Evolutionary conservation across 78 protist genomes (phyloP).

Genomic region (Dictyostelium firmibasis): DNA sequence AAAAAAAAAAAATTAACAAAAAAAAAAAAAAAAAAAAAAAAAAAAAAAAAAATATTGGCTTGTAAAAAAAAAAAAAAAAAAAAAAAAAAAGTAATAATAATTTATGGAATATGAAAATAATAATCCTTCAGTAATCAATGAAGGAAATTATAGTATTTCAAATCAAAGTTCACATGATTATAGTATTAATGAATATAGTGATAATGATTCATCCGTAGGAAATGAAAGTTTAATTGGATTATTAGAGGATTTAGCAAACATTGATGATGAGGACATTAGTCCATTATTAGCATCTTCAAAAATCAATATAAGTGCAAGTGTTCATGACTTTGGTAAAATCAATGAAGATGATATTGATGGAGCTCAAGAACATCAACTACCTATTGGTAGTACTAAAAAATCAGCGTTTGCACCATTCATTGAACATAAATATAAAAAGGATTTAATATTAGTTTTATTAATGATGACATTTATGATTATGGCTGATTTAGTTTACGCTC

Average conservation of each 20-base stretch:
- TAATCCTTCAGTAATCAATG: neutral
- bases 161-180: neutral
- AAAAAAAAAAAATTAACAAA: too few species aligned
- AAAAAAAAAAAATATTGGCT: too few species aligned
- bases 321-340: neutral
- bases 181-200: neutral
- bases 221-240: neutral
- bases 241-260: neutral
- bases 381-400: neutral
- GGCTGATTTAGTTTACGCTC: neutral
- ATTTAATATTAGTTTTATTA: neutral
- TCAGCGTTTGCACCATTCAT: neutral
- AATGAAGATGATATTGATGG: neutral
- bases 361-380: neutral
- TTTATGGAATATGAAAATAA: neutral
- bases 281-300: neutral
- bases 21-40: too few species aligned
- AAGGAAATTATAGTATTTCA: neutral
- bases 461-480: neutral
- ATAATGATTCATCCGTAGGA: neutral
- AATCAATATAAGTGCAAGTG: neutral
- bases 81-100: neutral
- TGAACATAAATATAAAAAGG: constrained; percentile 1
- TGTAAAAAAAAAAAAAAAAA: too few species aligned
- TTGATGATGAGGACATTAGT: neutral